A percentile compares a stretch with the other conserved stretches of the same genome.
These are phyloP conservation scores for Cucumis sativus DNA, from an alignment of 306 rosid species.

Conservation along the genomic window Cucumber_9930_V3 NC_026655.2:7801001-7801500, in stretches of 20 bases:
- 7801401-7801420: constrained; percentile 35
- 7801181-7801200: neutral
- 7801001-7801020: neutral
- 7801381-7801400: constrained; percentile 60
- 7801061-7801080: neutral
- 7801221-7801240: neutral
- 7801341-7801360: constrained; percentile 91
- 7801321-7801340: constrained; percentile 82
- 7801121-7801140: neutral
- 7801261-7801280: neutral
- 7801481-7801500: constrained; percentile 21
- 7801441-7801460: constrained; percentile 66
- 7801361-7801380: constrained; percentile 79
- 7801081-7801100: neutral
- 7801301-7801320: constrained; percentile 54
- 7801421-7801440: constrained; percentile 62
- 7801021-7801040: neutral
- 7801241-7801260: neutral
- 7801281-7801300: neutral
- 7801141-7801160: neutral
- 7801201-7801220: neutral
- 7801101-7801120: neutral
- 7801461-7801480: constrained; percentile 23
- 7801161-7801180: neutral
- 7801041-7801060: neutral